A percentile compares a stretch with the other conserved stretches of the same genome.
These are phyloP conservation scores for Laburnicola sp. DNA, from an alignment of 2,329 filamentous ascomycete genomes.

Conservation along the genomic window DNA sequence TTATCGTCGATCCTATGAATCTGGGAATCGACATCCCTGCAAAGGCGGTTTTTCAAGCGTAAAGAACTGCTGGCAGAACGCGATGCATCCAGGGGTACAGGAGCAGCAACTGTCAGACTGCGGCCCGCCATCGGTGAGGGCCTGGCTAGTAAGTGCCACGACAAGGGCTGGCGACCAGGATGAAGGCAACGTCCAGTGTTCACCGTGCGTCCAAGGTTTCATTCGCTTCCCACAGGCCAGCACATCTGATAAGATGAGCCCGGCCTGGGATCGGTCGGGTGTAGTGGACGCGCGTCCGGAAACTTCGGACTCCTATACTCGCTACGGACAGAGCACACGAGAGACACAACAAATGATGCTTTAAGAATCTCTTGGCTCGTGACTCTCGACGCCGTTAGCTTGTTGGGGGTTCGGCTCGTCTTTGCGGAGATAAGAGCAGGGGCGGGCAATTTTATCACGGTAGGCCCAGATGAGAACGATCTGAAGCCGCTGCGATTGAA, in stretches of 20 bases:
- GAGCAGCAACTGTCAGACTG: slow-evolving; percentile 3
- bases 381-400: not conserved
- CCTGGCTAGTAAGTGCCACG: not conserved
- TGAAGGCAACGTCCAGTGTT: not conserved
- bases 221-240: not conserved
- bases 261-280: too few species aligned
- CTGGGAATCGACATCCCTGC: too few species aligned
- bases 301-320: not conserved
- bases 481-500: not conserved
- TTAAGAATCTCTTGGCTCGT: not conserved
- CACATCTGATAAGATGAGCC: slow-evolving; percentile 1
- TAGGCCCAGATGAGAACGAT: not conserved
- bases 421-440: not conserved
- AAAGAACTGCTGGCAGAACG: too few species aligned
- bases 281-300: not conserved
- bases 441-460: not conserved
- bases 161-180: slow-evolving; percentile 9
- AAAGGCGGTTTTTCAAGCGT: too few species aligned
- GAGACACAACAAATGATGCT: not conserved
- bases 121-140: slow-evolving; percentile 23
- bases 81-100: not conserved
- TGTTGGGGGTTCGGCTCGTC: not conserved
- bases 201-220: not conserved
- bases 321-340: too few species aligned
- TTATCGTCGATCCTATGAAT: too few species aligned